Evolutionary conservation across 257 asterid genomes (phyloP).

Genomic region (Solanum ahanhuiri): DNA sequence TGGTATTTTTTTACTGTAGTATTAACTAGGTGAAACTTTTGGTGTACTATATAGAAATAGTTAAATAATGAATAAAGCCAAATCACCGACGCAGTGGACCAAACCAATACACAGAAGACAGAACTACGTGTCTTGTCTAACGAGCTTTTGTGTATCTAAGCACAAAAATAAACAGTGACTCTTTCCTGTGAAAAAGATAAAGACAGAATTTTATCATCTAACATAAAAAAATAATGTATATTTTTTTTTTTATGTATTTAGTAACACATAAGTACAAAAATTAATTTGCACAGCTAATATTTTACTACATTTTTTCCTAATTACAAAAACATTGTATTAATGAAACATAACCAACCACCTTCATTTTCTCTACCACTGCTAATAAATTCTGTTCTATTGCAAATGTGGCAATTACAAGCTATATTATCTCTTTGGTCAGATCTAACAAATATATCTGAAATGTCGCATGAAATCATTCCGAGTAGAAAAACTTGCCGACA

Average conservation of each 20-base stretch:
- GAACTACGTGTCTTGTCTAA: background rate
- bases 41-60: background rate
- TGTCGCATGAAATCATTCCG: background rate
- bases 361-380: background rate
- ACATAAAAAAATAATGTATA: background rate
- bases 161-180: background rate
- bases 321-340: background rate
- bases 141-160: background rate
- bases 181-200: background rate
- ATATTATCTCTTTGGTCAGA: background rate
- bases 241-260: background rate
- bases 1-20: background rate
- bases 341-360: background rate
- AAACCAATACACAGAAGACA: background rate
- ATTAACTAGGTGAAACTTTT: background rate
- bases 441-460: background rate
- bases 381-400: background rate
- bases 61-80: background rate
- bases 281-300: background rate
- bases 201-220: background rate
- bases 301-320: background rate
- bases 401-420: background rate
- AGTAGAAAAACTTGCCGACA: background rate
- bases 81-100: background rate
- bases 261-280: background rate